phyloP scores from a whole-genome alignment of 2,329 filamentous ascomycete genomes.

The Lasiodiplodia hormozganensis region DNA sequence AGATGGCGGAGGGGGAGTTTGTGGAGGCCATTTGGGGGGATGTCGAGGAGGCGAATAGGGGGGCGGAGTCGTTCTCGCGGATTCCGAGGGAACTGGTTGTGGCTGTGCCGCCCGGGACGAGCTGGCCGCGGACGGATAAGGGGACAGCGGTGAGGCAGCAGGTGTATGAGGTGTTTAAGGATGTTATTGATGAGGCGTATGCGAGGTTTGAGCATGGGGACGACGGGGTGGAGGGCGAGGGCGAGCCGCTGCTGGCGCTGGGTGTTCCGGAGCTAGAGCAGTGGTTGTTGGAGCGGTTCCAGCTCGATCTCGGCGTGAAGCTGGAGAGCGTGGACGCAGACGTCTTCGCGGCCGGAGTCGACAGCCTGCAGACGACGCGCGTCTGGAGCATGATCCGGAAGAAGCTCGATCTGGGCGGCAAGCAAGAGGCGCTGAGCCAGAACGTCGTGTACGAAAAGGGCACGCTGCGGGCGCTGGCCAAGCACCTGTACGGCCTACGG shows the following conservation, averaged over 20 bases:
- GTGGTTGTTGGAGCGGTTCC: conserved; percentile 36
- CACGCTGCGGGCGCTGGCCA: conserved; percentile 55
- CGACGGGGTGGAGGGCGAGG: too few relatives aligned
- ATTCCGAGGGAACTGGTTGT: conserved; percentile 32
- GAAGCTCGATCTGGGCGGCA: conserved; percentile 54
- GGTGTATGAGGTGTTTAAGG: conserved; percentile 57
- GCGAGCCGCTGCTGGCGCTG: conserved; percentile 33
- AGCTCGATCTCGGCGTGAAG: conserved; percentile 32
- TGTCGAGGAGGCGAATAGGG: conserved; percentile 59
- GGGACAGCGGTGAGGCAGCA: conserved; percentile 62
- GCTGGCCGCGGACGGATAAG: conserved; percentile 61
- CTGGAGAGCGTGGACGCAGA: conserved; percentile 53
- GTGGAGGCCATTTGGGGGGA: conserved; percentile 58
- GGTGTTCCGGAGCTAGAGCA: conserved; percentile 42
- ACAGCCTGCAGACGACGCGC: conserved; percentile 65
- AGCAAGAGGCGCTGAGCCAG: conserved; percentile 51
- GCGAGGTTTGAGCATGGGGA: conserved; percentile 31
- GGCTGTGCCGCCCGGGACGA: conserved; percentile 35
- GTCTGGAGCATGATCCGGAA: conserved; percentile 52
- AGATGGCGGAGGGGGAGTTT: conserved; percentile 54
- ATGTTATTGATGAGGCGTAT: conserved; percentile 57
- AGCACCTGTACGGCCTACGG: conserved; percentile 53
- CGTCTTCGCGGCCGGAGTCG: conserved; percentile 65
- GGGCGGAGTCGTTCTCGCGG: conserved; percentile 48
- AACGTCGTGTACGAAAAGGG: conserved; percentile 67